A percentile compares a stretch with the other conserved stretches of the same genome.
These are phyloP conservation scores for Paraconiothyrium sp. DNA, from an alignment of 2,329 filamentous ascomycete genomes.

Conservation along the genomic window DNA sequence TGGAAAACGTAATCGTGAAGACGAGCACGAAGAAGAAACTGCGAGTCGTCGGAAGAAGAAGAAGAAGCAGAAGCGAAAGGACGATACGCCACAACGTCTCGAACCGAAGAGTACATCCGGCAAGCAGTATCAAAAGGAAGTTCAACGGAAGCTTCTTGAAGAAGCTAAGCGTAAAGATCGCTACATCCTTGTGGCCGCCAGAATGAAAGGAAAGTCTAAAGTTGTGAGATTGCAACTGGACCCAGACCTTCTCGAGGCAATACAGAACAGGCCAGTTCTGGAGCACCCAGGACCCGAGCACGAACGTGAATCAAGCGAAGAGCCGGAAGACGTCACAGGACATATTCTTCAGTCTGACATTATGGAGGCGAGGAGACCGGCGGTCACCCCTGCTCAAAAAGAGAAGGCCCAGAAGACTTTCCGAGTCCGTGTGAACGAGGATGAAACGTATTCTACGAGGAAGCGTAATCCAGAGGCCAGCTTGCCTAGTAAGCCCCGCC, in stretches of 20 bases:
- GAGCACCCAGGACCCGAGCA: constrained; percentile 32
- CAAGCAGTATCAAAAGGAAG: constrained; percentile 58
- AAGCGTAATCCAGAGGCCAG: constrained; percentile 36
- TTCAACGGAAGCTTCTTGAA: constrained; percentile 55
- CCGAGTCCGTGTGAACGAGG: constrained; percentile 50
- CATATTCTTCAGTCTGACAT: constrained; percentile 52
- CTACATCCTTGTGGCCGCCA: constrained; percentile 57
- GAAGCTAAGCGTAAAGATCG: constrained; percentile 56
- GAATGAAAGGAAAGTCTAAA: constrained; percentile 56
- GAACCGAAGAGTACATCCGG: constrained; percentile 55
- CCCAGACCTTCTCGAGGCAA: constrained; percentile 46
- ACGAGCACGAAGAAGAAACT: constrained; percentile 40
- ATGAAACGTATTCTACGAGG: constrained; percentile 52
- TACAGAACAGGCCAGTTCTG: constrained; percentile 44
- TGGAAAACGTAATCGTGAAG: constrained; percentile 41
- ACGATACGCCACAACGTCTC: constrained; percentile 45
- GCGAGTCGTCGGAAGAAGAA: constrained; percentile 30
- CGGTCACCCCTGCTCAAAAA: constrained; percentile 30
- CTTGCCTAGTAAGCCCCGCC: constrained; percentile 30
- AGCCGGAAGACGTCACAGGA: constrained; percentile 32
- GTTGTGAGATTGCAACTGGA: constrained; percentile 54
- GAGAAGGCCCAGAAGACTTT: constrained; percentile 47
- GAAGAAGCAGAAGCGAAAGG: constrained; percentile 45
- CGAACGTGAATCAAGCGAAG: constrained; percentile 33
- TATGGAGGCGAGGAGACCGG: constrained; percentile 28